phyloP scores from a whole-genome alignment of 805 yeast species.

The Saccharomycopsis babjevae region DNA sequence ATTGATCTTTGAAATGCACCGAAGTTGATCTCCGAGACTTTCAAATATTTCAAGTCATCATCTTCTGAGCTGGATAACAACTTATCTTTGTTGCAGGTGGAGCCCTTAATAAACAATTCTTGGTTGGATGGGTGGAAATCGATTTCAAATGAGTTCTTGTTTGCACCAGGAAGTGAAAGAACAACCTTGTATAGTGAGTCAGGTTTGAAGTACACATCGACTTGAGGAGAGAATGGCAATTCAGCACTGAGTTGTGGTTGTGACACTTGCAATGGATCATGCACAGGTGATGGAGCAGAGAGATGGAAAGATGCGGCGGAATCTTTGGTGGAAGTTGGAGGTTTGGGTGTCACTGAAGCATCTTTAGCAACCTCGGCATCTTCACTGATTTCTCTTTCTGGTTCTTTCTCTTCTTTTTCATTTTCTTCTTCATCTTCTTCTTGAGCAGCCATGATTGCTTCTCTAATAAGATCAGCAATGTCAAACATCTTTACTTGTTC shows the following conservation, averaged over 20 bases:
- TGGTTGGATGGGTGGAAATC: slow-evolving; percentile 51
- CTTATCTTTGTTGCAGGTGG: slow-evolving; percentile 20
- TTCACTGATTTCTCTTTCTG: slow-evolving; percentile 2
- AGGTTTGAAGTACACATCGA: slow-evolving; percentile 45
- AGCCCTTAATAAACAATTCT: slow-evolving; percentile 43
- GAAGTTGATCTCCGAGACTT: slow-evolving; percentile 43
- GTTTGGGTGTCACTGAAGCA: neutral
- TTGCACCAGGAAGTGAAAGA: slow-evolving; percentile 50
- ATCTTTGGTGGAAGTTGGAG: neutral
- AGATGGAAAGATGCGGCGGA: slow-evolving; percentile 19
- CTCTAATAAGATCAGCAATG: slow-evolving; percentile 14
- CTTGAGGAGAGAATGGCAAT: slow-evolving; percentile 47
- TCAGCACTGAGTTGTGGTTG: slow-evolving; percentile 33
- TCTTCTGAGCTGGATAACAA: slow-evolving; percentile 21
- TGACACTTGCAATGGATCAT: slow-evolving; percentile 36
- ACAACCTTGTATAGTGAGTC: slow-evolving; percentile 35
- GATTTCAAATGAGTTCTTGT: slow-evolving; percentile 40
- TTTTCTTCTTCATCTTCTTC: slow-evolving; percentile 9
- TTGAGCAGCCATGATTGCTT: slow-evolving; percentile 13
- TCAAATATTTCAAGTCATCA: slow-evolving; percentile 28
- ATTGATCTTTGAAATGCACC: slow-evolving; percentile 50
- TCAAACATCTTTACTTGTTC: slow-evolving; percentile 8
- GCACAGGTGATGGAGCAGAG: slow-evolving; percentile 25
- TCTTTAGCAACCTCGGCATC: neutral
- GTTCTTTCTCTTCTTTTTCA: neutral